These are phyloP conservation scores for Botrytis elliptica DNA, from an alignment of 2,329 filamentous ascomycete genomes.

Conservation along the genomic window DNA sequence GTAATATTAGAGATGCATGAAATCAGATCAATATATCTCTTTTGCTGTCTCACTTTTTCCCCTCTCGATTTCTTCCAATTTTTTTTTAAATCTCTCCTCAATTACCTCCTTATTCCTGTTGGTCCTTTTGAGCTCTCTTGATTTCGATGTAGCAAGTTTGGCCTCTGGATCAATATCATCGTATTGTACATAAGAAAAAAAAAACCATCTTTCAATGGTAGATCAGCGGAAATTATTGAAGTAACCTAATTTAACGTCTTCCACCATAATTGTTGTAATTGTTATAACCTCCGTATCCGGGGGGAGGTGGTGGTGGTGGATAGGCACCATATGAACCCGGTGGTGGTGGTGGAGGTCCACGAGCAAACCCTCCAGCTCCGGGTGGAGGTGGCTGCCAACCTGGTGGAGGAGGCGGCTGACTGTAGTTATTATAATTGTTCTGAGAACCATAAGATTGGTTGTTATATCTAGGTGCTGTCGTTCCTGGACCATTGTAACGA, in stretches of 20 bases:
- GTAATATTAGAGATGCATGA: neutral
- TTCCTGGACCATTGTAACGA: slow-evolving; percentile 17
- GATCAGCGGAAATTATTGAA: neutral
- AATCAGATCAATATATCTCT: slow-evolving; percentile 48
- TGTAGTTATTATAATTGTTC: slow-evolving; percentile 31
- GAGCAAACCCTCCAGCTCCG: slow-evolving; percentile 46
- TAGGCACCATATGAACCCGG: slow-evolving; percentile 34
- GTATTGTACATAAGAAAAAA: slow-evolving; percentile 68
- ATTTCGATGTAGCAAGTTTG: slow-evolving; percentile 88
- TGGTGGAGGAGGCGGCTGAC: slow-evolving; percentile 32
- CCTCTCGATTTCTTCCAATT: slow-evolving; percentile 85
- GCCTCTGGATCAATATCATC: slow-evolving; percentile 84
- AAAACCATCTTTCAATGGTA: neutral
- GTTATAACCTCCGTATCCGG: slow-evolving; percentile 29
- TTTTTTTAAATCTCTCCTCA: slow-evolving; percentile 76
- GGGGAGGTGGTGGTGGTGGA: slow-evolving; percentile 24
- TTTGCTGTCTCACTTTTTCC: slow-evolving; percentile 81
- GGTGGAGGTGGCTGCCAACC: slow-evolving; percentile 48
- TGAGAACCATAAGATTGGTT: slow-evolving; percentile 19
- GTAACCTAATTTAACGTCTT: neutral
- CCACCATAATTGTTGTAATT: slow-evolving; percentile 18
- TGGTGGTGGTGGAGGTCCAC: slow-evolving; percentile 49
- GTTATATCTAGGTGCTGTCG: slow-evolving; percentile 18
- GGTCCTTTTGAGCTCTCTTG: slow-evolving; percentile 85
- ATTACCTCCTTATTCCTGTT: slow-evolving; percentile 83